A percentile compares a stretch with the other conserved stretches of the same genome.
These are phyloP conservation scores for Mitragyna speciosa DNA, from an alignment of 257 asterid genomes.

Conservation along the genomic window DNA sequence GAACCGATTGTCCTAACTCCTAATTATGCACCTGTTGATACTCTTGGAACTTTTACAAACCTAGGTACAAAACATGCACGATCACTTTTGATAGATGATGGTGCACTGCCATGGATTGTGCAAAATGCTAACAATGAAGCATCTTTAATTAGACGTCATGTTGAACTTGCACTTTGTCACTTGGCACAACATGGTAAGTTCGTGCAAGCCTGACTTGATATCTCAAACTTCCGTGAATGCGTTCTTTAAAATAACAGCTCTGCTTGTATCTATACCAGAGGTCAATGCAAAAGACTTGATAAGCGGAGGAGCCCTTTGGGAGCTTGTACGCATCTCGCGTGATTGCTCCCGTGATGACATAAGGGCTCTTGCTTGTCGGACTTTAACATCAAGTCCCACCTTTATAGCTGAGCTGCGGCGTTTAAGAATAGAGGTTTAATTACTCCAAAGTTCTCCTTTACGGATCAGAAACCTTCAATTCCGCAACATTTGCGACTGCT, in stretches of 20 bases:
- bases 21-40: background rate
- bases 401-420: slow-evolving; percentile 82
- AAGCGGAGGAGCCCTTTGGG: slow-evolving; percentile 97
- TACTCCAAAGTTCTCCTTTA: background rate
- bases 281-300: slow-evolving; percentile 85
- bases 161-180: slow-evolving; percentile 97
- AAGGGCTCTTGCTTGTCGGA: slow-evolving; percentile 85
- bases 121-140: slow-evolving; percentile 97
- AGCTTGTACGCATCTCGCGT: slow-evolving; percentile 94
- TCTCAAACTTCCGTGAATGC: background rate
- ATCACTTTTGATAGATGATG: slow-evolving; percentile 84
- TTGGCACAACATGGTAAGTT: slow-evolving; percentile 92
- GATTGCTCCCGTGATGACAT: slow-evolving; percentile 98
- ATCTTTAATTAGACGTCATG: slow-evolving; percentile 89
- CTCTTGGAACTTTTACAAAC: slow-evolving; percentile 5
- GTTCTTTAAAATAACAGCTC: background rate
- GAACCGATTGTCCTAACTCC: background rate
- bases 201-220: background rate
- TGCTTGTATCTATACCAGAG: slow-evolving; percentile 49
- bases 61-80: slow-evolving; percentile 73
- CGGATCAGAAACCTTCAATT: background rate
- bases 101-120: slow-evolving; percentile 93
- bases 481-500: background rate
- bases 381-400: slow-evolving; percentile 81
- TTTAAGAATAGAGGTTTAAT: slow-evolving; percentile 73